Evolutionary conservation across 2,329 filamentous ascomycete species (phyloP).

Genomic region (Fusarium denticulatum): DNA sequence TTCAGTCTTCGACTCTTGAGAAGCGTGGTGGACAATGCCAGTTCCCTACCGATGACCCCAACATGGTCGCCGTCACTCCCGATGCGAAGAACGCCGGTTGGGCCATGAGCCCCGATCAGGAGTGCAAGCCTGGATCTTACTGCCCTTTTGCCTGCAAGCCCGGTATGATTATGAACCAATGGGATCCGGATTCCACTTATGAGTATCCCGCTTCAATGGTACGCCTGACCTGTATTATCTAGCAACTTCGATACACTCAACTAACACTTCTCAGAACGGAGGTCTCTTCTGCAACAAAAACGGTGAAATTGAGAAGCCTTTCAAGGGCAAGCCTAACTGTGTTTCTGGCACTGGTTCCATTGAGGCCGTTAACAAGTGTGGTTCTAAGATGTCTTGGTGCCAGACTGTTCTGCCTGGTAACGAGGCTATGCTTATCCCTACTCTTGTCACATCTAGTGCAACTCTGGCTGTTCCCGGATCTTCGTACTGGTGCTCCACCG

Average conservation of each 20-base stretch:
- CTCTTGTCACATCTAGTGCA: constrained; percentile 66
- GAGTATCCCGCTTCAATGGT: constrained; percentile 78
- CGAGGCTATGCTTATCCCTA: constrained; percentile 85
- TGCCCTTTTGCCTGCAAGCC: constrained; percentile 82
- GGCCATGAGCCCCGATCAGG: constrained; percentile 80
- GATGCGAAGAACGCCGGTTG: constrained; percentile 74
- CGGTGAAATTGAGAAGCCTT: constrained; percentile 75
- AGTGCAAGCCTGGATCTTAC: constrained; percentile 73
- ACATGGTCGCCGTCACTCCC: constrained; percentile 75
- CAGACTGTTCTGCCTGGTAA: constrained; percentile 83
- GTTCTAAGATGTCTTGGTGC: constrained; percentile 73
- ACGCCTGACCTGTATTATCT: constrained; percentile 42
- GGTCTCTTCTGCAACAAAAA: constrained; percentile 76
- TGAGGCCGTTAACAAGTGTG: constrained; percentile 72
- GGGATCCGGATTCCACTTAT: constrained; percentile 77
- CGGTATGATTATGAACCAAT: constrained; percentile 81
- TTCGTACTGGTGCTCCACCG: constrained; percentile 76
- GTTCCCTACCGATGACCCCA: constrained; percentile 71
- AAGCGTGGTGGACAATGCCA: constrained; percentile 68
- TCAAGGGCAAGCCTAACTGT: constrained; percentile 74
- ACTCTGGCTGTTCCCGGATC: constrained; percentile 75
- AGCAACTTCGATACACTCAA: background rate
- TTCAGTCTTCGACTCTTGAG: constrained; percentile 48
- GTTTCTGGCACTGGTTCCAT: constrained; percentile 74
- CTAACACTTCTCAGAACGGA: constrained; percentile 65